A percentile compares a stretch with the other conserved stretches of the same genome.
These are phyloP conservation scores for Funneliformis caledonium DNA, from an alignment of 371 early-diverging fungal genomes.

Conservation along the genomic window DNA sequence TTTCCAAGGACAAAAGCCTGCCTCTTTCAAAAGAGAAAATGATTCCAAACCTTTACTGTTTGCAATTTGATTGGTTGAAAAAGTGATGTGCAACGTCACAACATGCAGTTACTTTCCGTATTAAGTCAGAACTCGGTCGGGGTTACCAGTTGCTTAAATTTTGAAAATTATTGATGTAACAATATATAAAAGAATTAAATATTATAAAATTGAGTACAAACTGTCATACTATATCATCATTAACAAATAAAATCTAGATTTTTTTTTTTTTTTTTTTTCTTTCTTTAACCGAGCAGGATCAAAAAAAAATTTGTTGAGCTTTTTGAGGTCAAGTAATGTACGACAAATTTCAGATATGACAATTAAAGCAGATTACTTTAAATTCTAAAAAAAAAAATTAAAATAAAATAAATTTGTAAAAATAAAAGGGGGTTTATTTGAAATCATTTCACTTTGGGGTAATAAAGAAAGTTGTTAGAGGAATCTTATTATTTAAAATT, in stretches of 20 bases:
- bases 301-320: not conserved
- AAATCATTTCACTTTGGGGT: not conserved
- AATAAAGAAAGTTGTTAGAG: not conserved
- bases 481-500: not conserved
- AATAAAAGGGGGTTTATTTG: not conserved
- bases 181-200: not conserved
- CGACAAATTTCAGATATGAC: not conserved
- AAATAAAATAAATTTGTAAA: not conserved
- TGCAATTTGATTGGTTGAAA: constrained; percentile 6
- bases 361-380: not conserved
- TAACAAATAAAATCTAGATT: no score
- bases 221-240: not conserved
- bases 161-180: not conserved
- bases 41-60: constrained; percentile 31
- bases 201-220: not conserved
- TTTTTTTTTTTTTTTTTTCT: not conserved
- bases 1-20: constrained; percentile 31
- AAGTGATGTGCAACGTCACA: constrained; percentile 30
- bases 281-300: not conserved
- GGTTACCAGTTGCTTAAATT: constrained; percentile 8
- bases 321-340: not conserved
- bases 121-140: not conserved
- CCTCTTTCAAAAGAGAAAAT: constrained; percentile 36
- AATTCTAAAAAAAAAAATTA: not conserved
- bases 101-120: constrained; percentile 22